A percentile compares a stretch with the other conserved stretches of the same genome.
phyloP scores from a whole-genome alignment of 2,329 filamentous ascomycete species.

The Xylariales sp. region DNA sequence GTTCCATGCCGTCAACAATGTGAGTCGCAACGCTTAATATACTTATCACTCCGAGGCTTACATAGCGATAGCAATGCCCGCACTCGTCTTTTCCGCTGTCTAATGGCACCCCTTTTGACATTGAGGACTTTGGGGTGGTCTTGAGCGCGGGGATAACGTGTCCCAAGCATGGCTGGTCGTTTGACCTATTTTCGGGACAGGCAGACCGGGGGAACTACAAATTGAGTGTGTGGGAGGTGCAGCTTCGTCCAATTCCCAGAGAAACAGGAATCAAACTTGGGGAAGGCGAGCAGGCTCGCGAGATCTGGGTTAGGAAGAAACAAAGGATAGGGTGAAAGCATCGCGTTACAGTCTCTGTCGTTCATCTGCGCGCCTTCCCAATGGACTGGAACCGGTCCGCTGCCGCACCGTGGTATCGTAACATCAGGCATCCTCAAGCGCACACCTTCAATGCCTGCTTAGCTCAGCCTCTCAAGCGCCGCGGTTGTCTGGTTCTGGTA shows the following conservation, averaged over 20 bases:
- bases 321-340: slow-evolving; percentile 28
- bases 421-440: too few species aligned
- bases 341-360: too few species aligned
- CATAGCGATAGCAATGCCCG: slow-evolving; percentile 53
- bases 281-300: slow-evolving; percentile 12
- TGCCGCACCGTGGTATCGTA: too few species aligned
- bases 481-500: background rate
- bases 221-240: slow-evolving; percentile 59
- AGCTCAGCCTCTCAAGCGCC: background rate
- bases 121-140: slow-evolving; percentile 65
- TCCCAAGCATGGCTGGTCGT: slow-evolving; percentile 68
- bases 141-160: slow-evolving; percentile 60
- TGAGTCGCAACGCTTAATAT: slow-evolving; percentile 31
- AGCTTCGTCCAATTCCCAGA: slow-evolving; percentile 36
- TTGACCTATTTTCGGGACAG: slow-evolving; percentile 60
- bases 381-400: too few species aligned
- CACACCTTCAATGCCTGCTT: background rate
- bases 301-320: slow-evolving; percentile 28
- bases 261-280: background rate
- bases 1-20: slow-evolving; percentile 65
- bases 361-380: too few species aligned
- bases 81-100: slow-evolving; percentile 65
- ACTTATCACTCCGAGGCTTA: background rate
- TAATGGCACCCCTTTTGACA: slow-evolving; percentile 59
- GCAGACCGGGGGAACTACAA: slow-evolving; percentile 59